Conservation (phyloP, 2,329 filamentous ascomycete genomes). For the Westerdykella aurantiaca region DNA sequence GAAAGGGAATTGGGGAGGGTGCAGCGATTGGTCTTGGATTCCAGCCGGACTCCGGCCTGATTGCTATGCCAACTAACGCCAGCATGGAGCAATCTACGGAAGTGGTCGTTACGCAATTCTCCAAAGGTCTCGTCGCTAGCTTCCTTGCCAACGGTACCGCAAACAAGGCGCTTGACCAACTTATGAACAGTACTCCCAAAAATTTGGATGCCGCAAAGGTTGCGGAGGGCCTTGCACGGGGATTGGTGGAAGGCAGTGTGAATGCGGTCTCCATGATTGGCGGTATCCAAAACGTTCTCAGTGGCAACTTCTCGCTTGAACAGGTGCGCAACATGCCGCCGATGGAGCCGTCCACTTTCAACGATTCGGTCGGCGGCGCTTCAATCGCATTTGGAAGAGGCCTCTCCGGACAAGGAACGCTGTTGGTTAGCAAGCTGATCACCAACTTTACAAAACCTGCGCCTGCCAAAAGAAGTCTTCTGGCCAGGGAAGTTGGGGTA, state of each 20-base stretch:
- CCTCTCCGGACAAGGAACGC: slow-evolving; percentile 19
- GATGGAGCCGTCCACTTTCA: slow-evolving; percentile 13
- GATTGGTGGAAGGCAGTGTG: slow-evolving; percentile 21
- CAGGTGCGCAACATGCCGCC: slow-evolving; percentile 17
- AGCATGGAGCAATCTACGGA: no score
- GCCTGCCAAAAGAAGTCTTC: not conserved
- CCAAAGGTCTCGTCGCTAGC: no score
- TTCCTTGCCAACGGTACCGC: no score
- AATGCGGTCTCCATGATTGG: slow-evolving; percentile 22
- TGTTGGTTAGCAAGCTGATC: slow-evolving; percentile 12
- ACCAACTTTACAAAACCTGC: no score
- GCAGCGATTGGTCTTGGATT: slow-evolving; percentile 18
- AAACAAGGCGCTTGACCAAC: no score
- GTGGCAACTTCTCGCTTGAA: slow-evolving; percentile 17
- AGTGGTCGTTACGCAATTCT: no score
- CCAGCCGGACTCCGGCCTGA: not conserved
- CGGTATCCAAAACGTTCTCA: slow-evolving; percentile 22
- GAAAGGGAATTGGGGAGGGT: slow-evolving; percentile 24
- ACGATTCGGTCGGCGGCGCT: slow-evolving; percentile 23
- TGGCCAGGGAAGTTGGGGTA: slow-evolving; percentile 11
- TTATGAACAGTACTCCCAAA: slow-evolving; percentile 1
- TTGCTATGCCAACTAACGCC: no score
- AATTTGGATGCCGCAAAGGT: slow-evolving; percentile 14
- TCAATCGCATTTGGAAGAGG: slow-evolving; percentile 23
- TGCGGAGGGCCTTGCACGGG: slow-evolving; percentile 24